Evolutionary conservation across 1,284 basidiomycete genomes (phyloP), one percentile per base, ranked within the genome.

Genomic region (Vanrija pseudolonga): DNA sequence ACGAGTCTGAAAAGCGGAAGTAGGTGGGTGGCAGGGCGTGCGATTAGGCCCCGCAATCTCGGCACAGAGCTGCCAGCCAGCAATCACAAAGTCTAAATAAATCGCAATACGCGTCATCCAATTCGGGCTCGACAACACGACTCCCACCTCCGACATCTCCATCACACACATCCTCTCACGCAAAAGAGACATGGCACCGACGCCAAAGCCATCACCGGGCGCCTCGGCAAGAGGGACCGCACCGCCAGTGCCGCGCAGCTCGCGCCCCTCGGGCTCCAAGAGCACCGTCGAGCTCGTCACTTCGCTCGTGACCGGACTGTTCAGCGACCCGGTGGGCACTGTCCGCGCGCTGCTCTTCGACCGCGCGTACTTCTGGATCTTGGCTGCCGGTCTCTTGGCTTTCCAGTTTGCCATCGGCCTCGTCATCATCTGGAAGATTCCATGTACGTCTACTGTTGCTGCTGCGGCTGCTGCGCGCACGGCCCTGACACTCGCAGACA

Each of bases 351-450:
- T 88, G 3, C 74, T 90, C 20, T 79, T 80, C 42, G 80, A 89
- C 66, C 78, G 81, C 39, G 72, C 69, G 23, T 85, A 85, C 68
- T 91, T 87, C 74, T 84, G 83, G 81, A 7, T 32, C 14, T 67
- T 73, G 28, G 74, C 90, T 28, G 84, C 85, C 6, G 61, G 73
- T 11, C 72, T 89, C 11, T 80, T 90, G 17, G 71, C 90, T 11
- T 87, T 83, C 47, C 90, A 96, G 81, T 81, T 82, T 3, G 49
- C 84, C 37, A 80, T 95, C 40, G 90, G 88, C 7, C 79, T 85
- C 41, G 79, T 90, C 63, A 86, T 95, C 64, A 85, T 94, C 63
- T 81, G 78, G 45, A 86, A 85, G 69, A 80, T 95, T 50, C 81
- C 86, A 60, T 96, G 91, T 94, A 64, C 78, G 87, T 79, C 44